Conservation (phyloP, 2,329 filamentous ascomycete species). For the Monilinia fructigena region DNA sequence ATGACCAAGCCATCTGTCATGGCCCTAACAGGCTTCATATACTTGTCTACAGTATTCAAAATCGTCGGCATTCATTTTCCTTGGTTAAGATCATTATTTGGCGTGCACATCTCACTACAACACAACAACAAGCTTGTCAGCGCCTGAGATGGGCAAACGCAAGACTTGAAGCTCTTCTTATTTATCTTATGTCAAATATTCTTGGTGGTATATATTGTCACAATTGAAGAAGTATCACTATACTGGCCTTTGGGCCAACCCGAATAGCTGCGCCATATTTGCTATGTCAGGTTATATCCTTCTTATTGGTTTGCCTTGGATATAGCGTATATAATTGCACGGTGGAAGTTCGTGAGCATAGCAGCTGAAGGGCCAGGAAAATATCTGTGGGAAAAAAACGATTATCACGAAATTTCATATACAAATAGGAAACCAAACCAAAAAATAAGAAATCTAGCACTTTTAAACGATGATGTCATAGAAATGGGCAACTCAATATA, state of each 20-base stretch:
- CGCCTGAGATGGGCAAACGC: neutral
- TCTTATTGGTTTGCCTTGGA: neutral
- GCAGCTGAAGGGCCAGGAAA: conserved; percentile 3
- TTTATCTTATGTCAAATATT: conserved; percentile 37
- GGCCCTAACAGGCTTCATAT: conserved; percentile 12
- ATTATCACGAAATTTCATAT: neutral
- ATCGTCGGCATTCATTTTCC: conserved; percentile 4
- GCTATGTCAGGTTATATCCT: conserved; percentile 11
- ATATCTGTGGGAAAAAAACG: neutral
- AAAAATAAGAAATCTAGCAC: neutral
- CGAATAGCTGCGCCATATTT: conserved; percentile 12
- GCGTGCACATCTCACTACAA: conserved; percentile 15
- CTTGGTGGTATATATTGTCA: conserved; percentile 45
- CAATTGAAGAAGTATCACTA: conserved; percentile 41
- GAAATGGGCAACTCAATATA: neutral
- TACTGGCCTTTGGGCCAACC: conserved; percentile 34
- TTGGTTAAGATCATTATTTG: neutral
- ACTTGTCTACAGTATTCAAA: neutral
- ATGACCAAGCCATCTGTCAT: conserved; percentile 2
- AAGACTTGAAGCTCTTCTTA: neutral
- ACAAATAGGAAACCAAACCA: neutral
- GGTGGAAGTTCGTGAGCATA: conserved; percentile 3
- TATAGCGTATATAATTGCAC: neutral
- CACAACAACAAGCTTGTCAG: neutral
- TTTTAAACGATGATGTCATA: neutral